These are phyloP conservation scores for Aegilops tauschii DNA, from an alignment of 176 grass and related monocot species.

Conservation along the genomic window DNA sequence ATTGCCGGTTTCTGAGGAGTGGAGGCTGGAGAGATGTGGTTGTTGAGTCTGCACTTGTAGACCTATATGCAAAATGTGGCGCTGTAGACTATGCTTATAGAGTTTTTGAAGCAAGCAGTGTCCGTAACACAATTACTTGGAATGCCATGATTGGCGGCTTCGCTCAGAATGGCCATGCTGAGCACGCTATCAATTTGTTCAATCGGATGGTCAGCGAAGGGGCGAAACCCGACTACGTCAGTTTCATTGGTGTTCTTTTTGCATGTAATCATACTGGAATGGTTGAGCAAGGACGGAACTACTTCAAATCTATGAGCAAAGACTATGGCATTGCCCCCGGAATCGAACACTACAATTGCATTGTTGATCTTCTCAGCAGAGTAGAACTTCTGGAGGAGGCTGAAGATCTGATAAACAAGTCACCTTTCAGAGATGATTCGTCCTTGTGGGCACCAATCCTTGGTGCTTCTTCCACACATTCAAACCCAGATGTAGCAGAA, in stretches of 20 bases:
- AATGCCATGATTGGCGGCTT: slow-evolving; percentile 89
- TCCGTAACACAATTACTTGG: slow-evolving; percentile 73
- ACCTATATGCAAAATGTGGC: slow-evolving; percentile 88
- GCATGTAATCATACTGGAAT: slow-evolving; percentile 74
- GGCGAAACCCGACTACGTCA: slow-evolving; percentile 57
- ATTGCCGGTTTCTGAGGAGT: slow-evolving; percentile 66
- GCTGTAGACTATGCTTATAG: slow-evolving; percentile 54
- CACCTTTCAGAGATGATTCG: slow-evolving; percentile 46
- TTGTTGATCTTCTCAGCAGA: slow-evolving; percentile 86
- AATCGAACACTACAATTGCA: slow-evolving; percentile 85
- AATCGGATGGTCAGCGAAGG: slow-evolving; percentile 58
- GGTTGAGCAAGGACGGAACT: slow-evolving; percentile 62
- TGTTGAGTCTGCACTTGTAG: slow-evolving; percentile 74
- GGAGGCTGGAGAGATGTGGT: slow-evolving; percentile 49
- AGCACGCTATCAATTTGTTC: slow-evolving; percentile 51
- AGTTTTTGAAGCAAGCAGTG: slow-evolving; percentile 53
- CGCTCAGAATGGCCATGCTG: slow-evolving; percentile 76
- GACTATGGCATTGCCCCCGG: slow-evolving; percentile 54
- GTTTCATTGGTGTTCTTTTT: slow-evolving; percentile 77
- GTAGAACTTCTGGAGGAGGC: slow-evolving; percentile 79
- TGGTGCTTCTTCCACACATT: slow-evolving; percentile 64
- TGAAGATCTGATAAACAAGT: slow-evolving; percentile 71
- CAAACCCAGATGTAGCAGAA: slow-evolving; percentile 55
- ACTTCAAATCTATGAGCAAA: slow-evolving; percentile 66
- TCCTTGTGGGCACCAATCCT: slow-evolving; percentile 76